Evolutionary conservation across 805 yeast genomes (phyloP), one percentile per base, ranked within the genome.

Genomic region (Ogataea degrootiae): DNA sequence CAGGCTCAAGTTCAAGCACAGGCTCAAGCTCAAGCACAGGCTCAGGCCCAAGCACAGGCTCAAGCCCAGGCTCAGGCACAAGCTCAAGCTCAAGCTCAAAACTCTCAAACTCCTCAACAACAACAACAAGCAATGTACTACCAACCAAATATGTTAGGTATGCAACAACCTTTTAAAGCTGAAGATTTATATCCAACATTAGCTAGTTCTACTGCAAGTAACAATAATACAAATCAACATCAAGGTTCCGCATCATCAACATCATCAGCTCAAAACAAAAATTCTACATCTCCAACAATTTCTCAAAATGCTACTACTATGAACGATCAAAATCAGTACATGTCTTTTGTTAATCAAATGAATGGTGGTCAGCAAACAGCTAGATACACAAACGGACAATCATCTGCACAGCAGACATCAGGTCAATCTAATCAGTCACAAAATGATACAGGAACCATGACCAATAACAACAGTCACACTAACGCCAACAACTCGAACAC

Each of bases 131-230:
- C 48, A 11, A 35, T 29, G 15, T 49, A 52, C 38, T 51, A 51
- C 23, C 55, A 50, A 33, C 52, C 57, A 22, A 46, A 44, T 41
- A 38, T 50, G 52, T 41, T 48, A 41, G 51, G 53, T 15, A 48
- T 49, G 47, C 56, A 51, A 44, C 55, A 54, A 38, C 59, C 52
- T 41, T 54, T 52, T 44, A 60, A 60, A 39, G 44, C 59, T n/a
- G 64, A 60, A 37, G 61, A 58, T 37, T 29, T 55, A 26, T 55
- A 58, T 41, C 62, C 65, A 14, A 43, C 56, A 11, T 39, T 55
- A 19, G 45, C 49, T 8, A 38, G 45, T 19, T 41, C 41, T 34
- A 42, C 52, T 16, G 14, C 48, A 12, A 21, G 37, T 22, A 34
- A 23, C 31, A 41, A 31, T 34, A 16, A 11, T 34, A 14, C 17